phyloP scores from a whole-genome alignment of 129 eudicot species.

The Erigeron canadensis region DNA sequence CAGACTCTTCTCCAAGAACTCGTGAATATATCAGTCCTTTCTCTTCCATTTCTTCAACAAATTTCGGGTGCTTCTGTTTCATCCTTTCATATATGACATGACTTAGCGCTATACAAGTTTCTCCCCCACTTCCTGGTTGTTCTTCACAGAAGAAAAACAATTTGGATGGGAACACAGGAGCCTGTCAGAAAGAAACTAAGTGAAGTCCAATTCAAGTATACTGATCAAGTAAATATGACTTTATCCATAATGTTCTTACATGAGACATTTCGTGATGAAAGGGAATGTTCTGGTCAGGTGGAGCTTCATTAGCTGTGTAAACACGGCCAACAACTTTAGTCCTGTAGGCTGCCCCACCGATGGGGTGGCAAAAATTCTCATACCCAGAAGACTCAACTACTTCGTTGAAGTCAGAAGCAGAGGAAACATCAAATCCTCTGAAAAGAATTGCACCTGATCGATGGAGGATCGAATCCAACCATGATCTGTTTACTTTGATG shows the following conservation, averaged over 20 bases:
- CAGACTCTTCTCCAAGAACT: conserved; percentile 24
- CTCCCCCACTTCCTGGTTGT: conserved; percentile 36
- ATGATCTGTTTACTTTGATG: conserved; percentile 43
- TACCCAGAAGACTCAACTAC: conserved; percentile 43
- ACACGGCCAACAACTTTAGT: conserved; percentile 39
- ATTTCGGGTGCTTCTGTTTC: conserved; percentile 37
- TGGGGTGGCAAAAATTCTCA: conserved; percentile 25
- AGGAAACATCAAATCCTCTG: conserved; percentile 32
- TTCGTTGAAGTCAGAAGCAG: conserved; percentile 69
- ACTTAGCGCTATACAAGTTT: conserved; percentile 51
- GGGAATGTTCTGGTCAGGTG: conserved; percentile 34
- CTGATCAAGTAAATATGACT: not conserved
- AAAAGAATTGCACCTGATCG: conserved; percentile 34
- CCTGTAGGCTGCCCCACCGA: conserved; percentile 47
- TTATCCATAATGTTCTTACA: conserved; percentile 30
- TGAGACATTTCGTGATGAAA: conserved; percentile 59
- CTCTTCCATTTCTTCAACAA: conserved; percentile 32
- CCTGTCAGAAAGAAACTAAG: conserved; percentile 7
- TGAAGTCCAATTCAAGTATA: not conserved
- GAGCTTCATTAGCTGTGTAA: conserved; percentile 42
- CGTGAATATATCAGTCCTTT: conserved; percentile 31
- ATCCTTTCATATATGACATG: conserved; percentile 61
- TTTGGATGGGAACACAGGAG: conserved; percentile 31
- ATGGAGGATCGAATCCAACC: conserved; percentile 36
- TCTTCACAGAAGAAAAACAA: conserved; percentile 38